Evolutionary conservation across 1,284 basidiomycete species (phyloP), one percentile per base, ranked within the genome.

Genomic region (Tilletia walkeri): DNA sequence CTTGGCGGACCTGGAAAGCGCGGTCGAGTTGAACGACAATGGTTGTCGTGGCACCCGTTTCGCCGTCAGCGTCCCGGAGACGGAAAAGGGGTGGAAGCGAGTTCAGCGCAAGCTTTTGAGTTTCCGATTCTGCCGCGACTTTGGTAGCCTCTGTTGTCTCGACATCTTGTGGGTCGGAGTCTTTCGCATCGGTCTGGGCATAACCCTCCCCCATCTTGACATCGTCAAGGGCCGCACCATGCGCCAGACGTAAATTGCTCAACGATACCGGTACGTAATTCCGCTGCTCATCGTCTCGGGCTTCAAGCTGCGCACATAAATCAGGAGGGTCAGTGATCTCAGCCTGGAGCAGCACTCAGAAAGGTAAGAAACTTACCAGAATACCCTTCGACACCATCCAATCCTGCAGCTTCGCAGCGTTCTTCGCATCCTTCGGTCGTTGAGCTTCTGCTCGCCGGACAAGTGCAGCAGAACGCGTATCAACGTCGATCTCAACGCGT

Each of bases 1-100:
- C 92, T 84, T 98, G 94, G 92, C 16, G n/a, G 39, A 97, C 85
- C 0, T 95, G 94, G 71, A 91, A 89, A 53, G 89, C 89, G 70
- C 89, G 91, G 84, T 98, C 95, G 69, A 98, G 87, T 84, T 65
- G 45, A 9, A 77, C 73, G 38, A 80, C 49, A 4, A 67, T 71
- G 56, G 45, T 69, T 59, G 20, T 65, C 68, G 39, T 65, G 34
- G 18, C 34, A 63, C 34, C 47, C 3, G n/a, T 10, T 34, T 39
- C 67, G 24, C 45, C 59, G 38, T 68, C 48, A 14, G 38, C 41
- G 10, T 10, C 41, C 3, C 59, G 54, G n/a, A 73, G 39, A 14
- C 69, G 69, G 54, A 49, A 56, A 20, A 73, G 54, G 4, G 72
- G 72, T 20, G 72, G 72, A 7, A 73, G 66, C 30, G 50, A 24